Evolutionary conservation across 73 alveolate genomes (phyloP).

Genomic region (Blepharisma japonicum): DNA sequence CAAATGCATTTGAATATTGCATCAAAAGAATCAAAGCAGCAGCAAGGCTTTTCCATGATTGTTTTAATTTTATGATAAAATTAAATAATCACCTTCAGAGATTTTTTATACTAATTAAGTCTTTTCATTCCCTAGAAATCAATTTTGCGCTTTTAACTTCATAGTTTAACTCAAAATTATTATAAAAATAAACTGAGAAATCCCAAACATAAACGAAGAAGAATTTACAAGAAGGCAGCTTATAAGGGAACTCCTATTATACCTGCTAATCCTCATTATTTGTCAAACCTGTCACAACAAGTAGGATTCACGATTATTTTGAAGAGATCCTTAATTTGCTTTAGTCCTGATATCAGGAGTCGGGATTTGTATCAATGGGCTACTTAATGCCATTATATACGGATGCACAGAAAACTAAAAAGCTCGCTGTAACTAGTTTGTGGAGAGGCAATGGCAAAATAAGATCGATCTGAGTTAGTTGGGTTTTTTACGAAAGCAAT

Average conservation of each 20-base stretch:
- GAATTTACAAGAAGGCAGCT: background rate
- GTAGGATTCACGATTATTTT: background rate
- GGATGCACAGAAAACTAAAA: background rate
- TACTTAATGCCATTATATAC: background rate
- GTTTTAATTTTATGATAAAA: too few relatives aligned
- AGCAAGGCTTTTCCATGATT: too few relatives aligned
- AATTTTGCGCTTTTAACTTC: background rate
- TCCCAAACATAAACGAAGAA: background rate
- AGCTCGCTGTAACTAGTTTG: background rate
- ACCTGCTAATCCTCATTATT: background rate
- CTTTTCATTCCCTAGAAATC: too few relatives aligned
- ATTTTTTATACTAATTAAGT: too few relatives aligned
- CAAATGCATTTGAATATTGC: too few relatives aligned
- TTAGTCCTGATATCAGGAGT: background rate
- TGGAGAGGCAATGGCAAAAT: too few relatives aligned
- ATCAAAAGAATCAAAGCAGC: too few relatives aligned
- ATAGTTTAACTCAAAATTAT: background rate
- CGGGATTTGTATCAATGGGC: background rate
- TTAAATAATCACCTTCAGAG: too few relatives aligned
- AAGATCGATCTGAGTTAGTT: too few relatives aligned
- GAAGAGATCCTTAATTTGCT: background rate
- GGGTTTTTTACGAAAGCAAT: too few relatives aligned
- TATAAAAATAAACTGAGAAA: background rate
- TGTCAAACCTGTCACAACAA: background rate
- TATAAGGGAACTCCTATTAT: background rate